A percentile compares a stretch with the other conserved stretches of the same genome.
phyloP scores from a whole-genome alignment of 2,329 filamentous ascomycete species.

The Pestalotiopsis sp. region DNA sequence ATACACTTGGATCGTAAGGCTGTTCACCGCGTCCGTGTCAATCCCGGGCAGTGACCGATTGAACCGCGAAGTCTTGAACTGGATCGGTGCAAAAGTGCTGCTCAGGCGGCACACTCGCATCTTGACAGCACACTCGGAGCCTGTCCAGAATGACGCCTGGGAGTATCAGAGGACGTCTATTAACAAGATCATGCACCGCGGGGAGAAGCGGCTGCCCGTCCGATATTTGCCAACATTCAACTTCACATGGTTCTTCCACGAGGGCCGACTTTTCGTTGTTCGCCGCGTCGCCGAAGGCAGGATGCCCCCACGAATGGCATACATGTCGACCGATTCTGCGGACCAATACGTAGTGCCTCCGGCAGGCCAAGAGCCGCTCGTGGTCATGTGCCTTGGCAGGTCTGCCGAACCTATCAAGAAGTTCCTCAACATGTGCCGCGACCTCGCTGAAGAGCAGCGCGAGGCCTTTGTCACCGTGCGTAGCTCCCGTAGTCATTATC shows the following conservation, averaged over 20 bases:
- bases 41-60: constrained; percentile 39
- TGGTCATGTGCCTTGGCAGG: constrained; percentile 41
- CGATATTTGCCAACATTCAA: constrained; percentile 41
- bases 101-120: constrained; percentile 32
- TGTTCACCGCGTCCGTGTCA: constrained; percentile 40
- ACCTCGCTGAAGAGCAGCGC: constrained; percentile 36
- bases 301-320: constrained; percentile 14
- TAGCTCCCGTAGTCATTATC: constrained; percentile 28
- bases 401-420: constrained; percentile 33
- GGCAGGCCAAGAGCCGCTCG: constrained; percentile 38
- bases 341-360: constrained; percentile 37
- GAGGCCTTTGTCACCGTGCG: constrained; percentile 39
- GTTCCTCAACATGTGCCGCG: constrained; percentile 32
- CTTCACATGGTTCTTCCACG: constrained; percentile 37
- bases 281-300: constrained; percentile 30
- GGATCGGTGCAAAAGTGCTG: constrained; percentile 38
- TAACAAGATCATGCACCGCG: constrained; percentile 34
- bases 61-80: constrained; percentile 41
- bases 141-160: constrained; percentile 33
- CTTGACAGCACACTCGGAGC: constrained; percentile 37
- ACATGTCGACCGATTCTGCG: constrained; percentile 22
- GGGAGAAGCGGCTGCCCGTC: constrained; percentile 37
- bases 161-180: constrained; percentile 25
- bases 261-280: constrained; percentile 38
- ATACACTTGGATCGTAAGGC: constrained; percentile 39